phyloP scores from a whole-genome alignment of 192 early-diverging fungal species.

The Podila clonocystis region DNA sequence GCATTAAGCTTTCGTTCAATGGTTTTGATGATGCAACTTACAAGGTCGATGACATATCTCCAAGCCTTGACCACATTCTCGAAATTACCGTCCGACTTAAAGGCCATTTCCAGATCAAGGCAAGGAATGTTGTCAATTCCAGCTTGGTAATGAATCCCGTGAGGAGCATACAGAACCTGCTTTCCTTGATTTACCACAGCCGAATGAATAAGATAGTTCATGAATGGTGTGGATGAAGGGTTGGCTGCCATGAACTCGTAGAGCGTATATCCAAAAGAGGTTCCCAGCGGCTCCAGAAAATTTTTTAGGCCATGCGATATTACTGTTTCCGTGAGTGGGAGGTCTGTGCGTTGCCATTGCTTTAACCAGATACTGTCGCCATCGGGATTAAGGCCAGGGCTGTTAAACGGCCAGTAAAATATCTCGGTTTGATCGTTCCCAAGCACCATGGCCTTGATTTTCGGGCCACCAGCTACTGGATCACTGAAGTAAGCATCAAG shows the following conservation, averaged over 20 bases:
- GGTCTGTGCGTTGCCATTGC: conserved; percentile 19
- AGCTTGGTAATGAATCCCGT: conserved; percentile 49
- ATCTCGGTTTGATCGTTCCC: conserved; percentile 28
- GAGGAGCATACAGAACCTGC: conserved; percentile 19
- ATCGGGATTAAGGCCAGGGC: neutral
- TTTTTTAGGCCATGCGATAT: neutral
- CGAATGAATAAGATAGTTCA: conserved; percentile 10
- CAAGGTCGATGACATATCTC: conserved; percentile 2
- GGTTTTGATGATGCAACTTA: neutral
- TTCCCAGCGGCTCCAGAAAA: neutral
- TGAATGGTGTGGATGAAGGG: conserved; percentile 27
- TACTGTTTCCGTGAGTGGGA: conserved; percentile 1
- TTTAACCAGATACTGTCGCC: conserved; percentile 46
- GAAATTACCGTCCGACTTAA: conserved; percentile 38
- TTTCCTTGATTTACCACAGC: conserved; percentile 5
- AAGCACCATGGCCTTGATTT: conserved; percentile 20
- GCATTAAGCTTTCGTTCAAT: no score
- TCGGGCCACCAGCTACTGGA: conserved; percentile 4
- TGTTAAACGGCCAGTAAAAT: conserved; percentile 49
- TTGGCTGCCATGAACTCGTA: neutral
- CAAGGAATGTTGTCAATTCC: conserved; percentile 35
- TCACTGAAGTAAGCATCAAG: neutral
- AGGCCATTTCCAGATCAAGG: conserved; percentile 27
- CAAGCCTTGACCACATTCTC: conserved; percentile 25
- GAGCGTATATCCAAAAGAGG: neutral